Conservation (phyloP, 306 rosid species). For the Pyrus bretschneideri region DNA sequence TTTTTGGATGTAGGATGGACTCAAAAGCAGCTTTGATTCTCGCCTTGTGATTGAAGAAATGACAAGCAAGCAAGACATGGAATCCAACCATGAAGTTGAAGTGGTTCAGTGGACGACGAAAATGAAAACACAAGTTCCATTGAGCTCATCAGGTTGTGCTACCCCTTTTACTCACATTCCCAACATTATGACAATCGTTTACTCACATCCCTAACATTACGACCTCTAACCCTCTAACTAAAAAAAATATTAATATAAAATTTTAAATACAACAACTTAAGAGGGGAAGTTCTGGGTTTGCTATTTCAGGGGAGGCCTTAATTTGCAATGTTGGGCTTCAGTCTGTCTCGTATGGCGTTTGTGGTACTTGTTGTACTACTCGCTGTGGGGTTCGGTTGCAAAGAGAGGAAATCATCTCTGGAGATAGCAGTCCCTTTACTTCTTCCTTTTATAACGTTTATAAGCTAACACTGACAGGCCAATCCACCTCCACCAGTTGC, state of each 20-base stretch:
- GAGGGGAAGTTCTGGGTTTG: background rate
- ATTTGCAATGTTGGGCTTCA: background rate
- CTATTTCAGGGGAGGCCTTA: background rate
- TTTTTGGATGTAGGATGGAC: conserved; percentile 8
- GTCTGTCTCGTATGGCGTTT: background rate
- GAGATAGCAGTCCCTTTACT: background rate
- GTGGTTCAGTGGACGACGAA: background rate
- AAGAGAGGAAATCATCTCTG: background rate
- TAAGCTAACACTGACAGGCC: background rate
- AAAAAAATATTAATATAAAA: background rate
- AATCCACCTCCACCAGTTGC: background rate
- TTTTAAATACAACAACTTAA: background rate
- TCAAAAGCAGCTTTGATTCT: background rate
- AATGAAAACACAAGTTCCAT: background rate
- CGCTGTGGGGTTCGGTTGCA: background rate
- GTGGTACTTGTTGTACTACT: background rate
- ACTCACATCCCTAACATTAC: conserved; percentile 30
- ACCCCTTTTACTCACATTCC: conserved; percentile 16
- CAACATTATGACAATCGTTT: conserved; percentile 11
- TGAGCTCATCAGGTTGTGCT: conserved; percentile 2
- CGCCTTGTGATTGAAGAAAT: background rate
- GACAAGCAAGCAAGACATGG: conserved; percentile 5
- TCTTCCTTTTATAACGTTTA: background rate
- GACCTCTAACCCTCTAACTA: background rate
- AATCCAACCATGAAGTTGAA: background rate